These are phyloP conservation scores for Trichocladium uniseriatum DNA, from an alignment of 495 filamentous ascomycete species.

Conservation along the genomic window DNA sequence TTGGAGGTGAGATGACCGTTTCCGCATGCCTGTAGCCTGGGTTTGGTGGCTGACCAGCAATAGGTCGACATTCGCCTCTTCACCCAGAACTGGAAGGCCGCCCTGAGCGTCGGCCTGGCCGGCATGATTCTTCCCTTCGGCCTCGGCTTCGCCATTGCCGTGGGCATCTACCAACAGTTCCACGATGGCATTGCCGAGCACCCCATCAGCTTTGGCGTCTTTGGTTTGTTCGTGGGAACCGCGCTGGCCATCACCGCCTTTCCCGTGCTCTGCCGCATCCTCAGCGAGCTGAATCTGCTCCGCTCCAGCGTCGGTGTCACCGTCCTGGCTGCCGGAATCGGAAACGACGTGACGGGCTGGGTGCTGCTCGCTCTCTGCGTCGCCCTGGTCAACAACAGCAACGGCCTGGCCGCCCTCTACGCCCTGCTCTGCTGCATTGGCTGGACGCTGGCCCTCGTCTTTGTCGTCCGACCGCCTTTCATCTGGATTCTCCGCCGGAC, in stretches of 20 bases:
- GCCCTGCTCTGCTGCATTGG: slow-evolving; percentile 69
- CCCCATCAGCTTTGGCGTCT: slow-evolving; percentile 65
- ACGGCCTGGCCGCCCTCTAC: slow-evolving; percentile 77
- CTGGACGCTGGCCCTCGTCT: slow-evolving; percentile 70
- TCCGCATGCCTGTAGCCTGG: not conserved
- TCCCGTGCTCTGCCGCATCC: slow-evolving; percentile 87
- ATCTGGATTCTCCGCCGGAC: slow-evolving; percentile 62
- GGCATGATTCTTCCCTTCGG: slow-evolving; percentile 80
- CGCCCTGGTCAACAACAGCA: slow-evolving; percentile 81
- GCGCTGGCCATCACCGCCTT: slow-evolving; percentile 96
- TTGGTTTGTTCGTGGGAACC: slow-evolving; percentile 87
- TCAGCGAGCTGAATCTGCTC: slow-evolving; percentile 86
- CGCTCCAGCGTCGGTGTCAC: slow-evolving; percentile 79
- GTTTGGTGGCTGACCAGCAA: not conserved
- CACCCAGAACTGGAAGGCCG: slow-evolving; percentile 76
- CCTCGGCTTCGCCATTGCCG: slow-evolving; percentile 65
- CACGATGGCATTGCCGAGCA: slow-evolving; percentile 45
- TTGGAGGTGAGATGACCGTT: slow-evolving; percentile 45
- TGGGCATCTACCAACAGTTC: slow-evolving; percentile 78
- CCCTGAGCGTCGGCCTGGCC: slow-evolving; percentile 68
- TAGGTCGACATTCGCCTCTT: slow-evolving; percentile 76
- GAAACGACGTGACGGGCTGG: slow-evolving; percentile 90
- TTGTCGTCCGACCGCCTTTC: slow-evolving; percentile 68
- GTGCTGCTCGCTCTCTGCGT: slow-evolving; percentile 90
- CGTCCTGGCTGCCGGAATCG: slow-evolving; percentile 85